Percentiles rank a stretch among this genome's conserved stretches.
phyloP scores from a whole-genome alignment of 768 basidiomycete species.

The Hemileccinum impolitum region DNA sequence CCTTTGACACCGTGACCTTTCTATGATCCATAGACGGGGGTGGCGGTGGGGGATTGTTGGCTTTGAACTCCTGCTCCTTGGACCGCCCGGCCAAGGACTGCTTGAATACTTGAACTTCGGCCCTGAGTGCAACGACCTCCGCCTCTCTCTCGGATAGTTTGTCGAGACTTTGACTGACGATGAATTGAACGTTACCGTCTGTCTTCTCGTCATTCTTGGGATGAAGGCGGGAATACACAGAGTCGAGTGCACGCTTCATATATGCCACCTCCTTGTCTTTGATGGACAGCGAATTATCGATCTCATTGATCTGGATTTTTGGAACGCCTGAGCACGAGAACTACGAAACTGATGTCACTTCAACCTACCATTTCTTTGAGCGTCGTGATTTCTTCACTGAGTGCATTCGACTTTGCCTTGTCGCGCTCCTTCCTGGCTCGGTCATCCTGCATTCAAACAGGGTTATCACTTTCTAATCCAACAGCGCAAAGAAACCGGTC shows the following conservation, averaged over 20 bases:
- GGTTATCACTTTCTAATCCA: background rate
- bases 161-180: slow-evolving; percentile 71
- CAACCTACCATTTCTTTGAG: slow-evolving; percentile 61
- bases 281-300: slow-evolving; percentile 42
- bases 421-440: slow-evolving; percentile 75
- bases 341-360: background rate
- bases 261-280: slow-evolving; percentile 75
- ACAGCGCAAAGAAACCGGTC: background rate
- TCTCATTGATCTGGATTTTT: slow-evolving; percentile 48
- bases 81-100: slow-evolving; percentile 49
- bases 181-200: slow-evolving; percentile 56
- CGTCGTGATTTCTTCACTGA: slow-evolving; percentile 72
- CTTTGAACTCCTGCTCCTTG: slow-evolving; percentile 69
- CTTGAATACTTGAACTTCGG: slow-evolving; percentile 50
- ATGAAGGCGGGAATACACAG: slow-evolving; percentile 78
- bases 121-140: slow-evolving; percentile 51
- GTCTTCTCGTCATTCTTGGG: slow-evolving; percentile 45
- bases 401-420: slow-evolving; percentile 62
- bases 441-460: slow-evolving; percentile 51
- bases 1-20: slow-evolving; percentile 8
- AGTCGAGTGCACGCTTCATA: too few species aligned
- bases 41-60: slow-evolving; percentile 60
- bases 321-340: background rate
- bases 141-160: slow-evolving; percentile 65
- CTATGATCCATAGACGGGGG: slow-evolving; percentile 39